Evolutionary conservation across 1,139 yeast genomes (phyloP).

Genomic region (Meyerozyma sp.): DNA sequence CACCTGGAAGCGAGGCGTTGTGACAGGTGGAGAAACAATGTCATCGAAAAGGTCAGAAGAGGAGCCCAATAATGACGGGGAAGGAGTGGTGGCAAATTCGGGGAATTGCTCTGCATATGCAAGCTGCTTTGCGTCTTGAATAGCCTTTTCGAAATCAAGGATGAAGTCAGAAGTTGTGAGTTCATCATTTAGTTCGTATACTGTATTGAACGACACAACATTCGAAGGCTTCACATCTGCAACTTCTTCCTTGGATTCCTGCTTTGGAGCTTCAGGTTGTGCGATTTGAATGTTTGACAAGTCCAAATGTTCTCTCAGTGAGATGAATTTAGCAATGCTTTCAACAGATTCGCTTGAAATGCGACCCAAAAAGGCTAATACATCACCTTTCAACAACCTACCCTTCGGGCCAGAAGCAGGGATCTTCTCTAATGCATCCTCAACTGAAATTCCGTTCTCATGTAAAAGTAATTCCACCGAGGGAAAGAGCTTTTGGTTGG

Average conservation of each 20-base stretch:
- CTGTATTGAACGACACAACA: not conserved
- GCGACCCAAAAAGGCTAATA: conserved; percentile 74
- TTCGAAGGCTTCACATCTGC: conserved; percentile 4
- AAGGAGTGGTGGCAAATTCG: conserved; percentile 42
- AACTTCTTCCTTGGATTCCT: conserved; percentile 8
- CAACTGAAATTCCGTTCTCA: conserved; percentile 54
- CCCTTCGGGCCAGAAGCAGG: conserved; percentile 89
- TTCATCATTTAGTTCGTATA: conserved; percentile 20
- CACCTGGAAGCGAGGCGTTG: conserved; percentile 53
- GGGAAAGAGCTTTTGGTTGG: conserved; percentile 67
- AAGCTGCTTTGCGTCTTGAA: conserved; percentile 27
- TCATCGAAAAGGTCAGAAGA: conserved; percentile 64
- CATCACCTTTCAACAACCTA: conserved; percentile 84
- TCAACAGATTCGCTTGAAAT: conserved; percentile 53
- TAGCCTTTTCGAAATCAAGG: conserved; percentile 25
- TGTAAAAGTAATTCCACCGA: conserved; percentile 69
- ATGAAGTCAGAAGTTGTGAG: conserved; percentile 24
- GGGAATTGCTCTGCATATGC: conserved; percentile 42
- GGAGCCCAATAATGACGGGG: conserved; percentile 13
- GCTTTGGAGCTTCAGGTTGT: conserved; percentile 24
- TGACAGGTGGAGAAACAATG: conserved; percentile 53
- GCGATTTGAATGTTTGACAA: conserved; percentile 63
- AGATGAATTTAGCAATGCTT: conserved; percentile 51
- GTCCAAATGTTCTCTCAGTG: conserved; percentile 63
- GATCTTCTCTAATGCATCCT: conserved; percentile 67